phyloP scores from a whole-genome alignment of 768 basidiomycete species.

The Leccinum truebloodii region DNA sequence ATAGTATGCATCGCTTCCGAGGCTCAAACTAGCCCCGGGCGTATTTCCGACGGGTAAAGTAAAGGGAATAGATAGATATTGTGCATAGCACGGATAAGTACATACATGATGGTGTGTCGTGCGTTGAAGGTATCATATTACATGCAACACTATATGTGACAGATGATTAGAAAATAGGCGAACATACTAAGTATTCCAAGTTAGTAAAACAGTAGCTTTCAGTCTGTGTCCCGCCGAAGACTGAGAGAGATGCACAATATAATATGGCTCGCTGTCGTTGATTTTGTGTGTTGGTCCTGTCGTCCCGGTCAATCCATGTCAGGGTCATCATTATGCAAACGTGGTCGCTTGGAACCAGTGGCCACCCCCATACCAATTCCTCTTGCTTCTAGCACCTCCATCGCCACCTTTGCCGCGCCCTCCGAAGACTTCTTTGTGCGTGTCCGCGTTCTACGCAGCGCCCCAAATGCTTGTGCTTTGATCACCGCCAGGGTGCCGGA shows the following conservation, averaged over 20 bases:
- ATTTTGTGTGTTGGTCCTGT: constrained; percentile 17
- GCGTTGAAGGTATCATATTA: constrained; percentile 40
- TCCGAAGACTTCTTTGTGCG: constrained; percentile 74
- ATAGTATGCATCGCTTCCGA: constrained; percentile 3
- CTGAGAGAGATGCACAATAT: constrained; percentile 28
- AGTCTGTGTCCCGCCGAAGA: constrained; percentile 26
- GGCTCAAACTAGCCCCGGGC: constrained; percentile 5
- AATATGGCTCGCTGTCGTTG: constrained; percentile 28
- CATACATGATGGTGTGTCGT: constrained; percentile 19
- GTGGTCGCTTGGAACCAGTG: constrained; percentile 41
- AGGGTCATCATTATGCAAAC: constrained; percentile 55
- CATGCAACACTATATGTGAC: constrained; percentile 39
- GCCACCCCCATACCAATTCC: constrained; percentile 60
- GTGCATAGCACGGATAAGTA: constrained; percentile 7
- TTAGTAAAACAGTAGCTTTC: constrained; percentile 33
- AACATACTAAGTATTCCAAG: constrained; percentile 30
- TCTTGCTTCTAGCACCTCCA: constrained; percentile 80
- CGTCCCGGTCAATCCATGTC: constrained; percentile 34
- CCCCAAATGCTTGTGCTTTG: constrained; percentile 89
- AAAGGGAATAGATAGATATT: constrained; percentile 8
- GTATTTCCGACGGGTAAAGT: constrained; percentile 15
- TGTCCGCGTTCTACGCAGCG: constrained; percentile 74
- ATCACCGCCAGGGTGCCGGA: constrained; percentile 87
- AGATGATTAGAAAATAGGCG: constrained; percentile 33
- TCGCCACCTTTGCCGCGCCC: constrained; percentile 68